These are phyloP conservation scores for Penicillium hesseltinei DNA, from an alignment of 2,329 filamentous ascomycete genomes.

Conservation along the genomic window DNA sequence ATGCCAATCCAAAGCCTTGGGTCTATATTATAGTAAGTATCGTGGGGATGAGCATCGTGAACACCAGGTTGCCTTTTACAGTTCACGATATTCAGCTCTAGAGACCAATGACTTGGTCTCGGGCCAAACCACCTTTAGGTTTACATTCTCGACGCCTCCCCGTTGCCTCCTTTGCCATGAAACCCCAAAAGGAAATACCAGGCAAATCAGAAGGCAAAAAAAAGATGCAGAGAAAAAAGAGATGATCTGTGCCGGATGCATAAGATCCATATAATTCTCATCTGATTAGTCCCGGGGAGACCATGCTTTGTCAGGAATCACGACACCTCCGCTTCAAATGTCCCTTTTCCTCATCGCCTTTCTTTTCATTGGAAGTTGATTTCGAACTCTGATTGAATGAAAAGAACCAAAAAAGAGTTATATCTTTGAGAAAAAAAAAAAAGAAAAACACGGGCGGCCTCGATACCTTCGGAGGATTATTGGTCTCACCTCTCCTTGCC, in stretches of 20 bases:
- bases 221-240: slow-evolving; percentile 2
- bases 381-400: background rate
- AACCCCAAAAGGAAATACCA: background rate
- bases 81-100: slow-evolving; percentile 4
- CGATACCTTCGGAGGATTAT: slow-evolving; percentile 5
- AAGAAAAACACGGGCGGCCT: background rate
- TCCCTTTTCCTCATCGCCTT: slow-evolving; percentile 17
- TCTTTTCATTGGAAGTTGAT: slow-evolving; percentile 9
- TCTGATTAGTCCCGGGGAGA: slow-evolving; percentile 21
- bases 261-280: slow-evolving; percentile 5
- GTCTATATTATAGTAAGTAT: slow-evolving; percentile 8
- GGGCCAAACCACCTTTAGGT: background rate
- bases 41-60: background rate
- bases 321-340: slow-evolving; percentile 26
- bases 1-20: slow-evolving; percentile 24
- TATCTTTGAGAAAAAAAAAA: background rate
- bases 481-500: slow-evolving; percentile 11
- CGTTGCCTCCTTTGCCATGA: slow-evolving; percentile 15
- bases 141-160: background rate
- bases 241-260: slow-evolving; percentile 6
- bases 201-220: background rate
- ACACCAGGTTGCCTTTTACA: background rate
- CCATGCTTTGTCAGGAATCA: slow-evolving; percentile 30
- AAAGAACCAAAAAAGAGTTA: background rate
- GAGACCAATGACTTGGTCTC: background rate